phyloP scores from a whole-genome alignment of 2,329 filamentous ascomycete species.

The Sporothrix brasiliensis region DNA sequence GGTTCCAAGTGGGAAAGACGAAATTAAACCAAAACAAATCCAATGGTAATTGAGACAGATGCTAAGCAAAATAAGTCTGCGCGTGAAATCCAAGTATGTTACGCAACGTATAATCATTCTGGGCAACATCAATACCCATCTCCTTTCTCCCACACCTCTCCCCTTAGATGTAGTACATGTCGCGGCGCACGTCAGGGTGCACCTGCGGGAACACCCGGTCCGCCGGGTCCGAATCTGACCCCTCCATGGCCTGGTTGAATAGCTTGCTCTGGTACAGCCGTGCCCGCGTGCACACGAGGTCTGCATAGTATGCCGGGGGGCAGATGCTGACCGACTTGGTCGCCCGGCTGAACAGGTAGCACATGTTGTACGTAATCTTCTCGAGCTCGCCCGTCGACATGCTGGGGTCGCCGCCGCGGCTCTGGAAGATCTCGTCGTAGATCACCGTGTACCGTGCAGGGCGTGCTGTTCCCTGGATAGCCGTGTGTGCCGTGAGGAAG shows the following conservation, averaged over 20 bases:
- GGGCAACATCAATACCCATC: background rate
- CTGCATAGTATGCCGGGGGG: slow-evolving; percentile 88
- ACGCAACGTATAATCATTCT: too few species aligned
- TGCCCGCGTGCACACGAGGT: slow-evolving; percentile 78
- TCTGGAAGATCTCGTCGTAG: slow-evolving; percentile 67
- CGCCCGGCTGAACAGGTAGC: slow-evolving; percentile 80
- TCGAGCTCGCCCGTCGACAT: slow-evolving; percentile 70
- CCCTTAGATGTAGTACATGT: slow-evolving; percentile 60
- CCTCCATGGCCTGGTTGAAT: slow-evolving; percentile 51
- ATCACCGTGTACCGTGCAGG: slow-evolving; percentile 84
- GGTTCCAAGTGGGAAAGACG: background rate
- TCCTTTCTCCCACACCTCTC: background rate
- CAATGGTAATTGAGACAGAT: background rate
- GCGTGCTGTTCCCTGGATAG: slow-evolving; percentile 65
- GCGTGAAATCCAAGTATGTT: too few species aligned
- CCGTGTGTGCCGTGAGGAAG: slow-evolving; percentile 78
- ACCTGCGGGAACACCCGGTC: slow-evolving; percentile 51
- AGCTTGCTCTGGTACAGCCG: slow-evolving; percentile 69
- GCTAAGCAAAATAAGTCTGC: background rate
- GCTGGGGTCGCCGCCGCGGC: slow-evolving; percentile 36
- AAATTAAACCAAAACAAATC: slow-evolving; percentile 12
- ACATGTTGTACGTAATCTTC: slow-evolving; percentile 74
- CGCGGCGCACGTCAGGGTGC: slow-evolving; percentile 49
- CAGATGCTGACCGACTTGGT: slow-evolving; percentile 88
- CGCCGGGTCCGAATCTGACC: slow-evolving; percentile 46